Percentiles rank a stretch among this genome's conserved stretches.
Evolutionary conservation across 768 basidiomycete genomes (phyloP).

Genomic region (Panus rudis): DNA sequence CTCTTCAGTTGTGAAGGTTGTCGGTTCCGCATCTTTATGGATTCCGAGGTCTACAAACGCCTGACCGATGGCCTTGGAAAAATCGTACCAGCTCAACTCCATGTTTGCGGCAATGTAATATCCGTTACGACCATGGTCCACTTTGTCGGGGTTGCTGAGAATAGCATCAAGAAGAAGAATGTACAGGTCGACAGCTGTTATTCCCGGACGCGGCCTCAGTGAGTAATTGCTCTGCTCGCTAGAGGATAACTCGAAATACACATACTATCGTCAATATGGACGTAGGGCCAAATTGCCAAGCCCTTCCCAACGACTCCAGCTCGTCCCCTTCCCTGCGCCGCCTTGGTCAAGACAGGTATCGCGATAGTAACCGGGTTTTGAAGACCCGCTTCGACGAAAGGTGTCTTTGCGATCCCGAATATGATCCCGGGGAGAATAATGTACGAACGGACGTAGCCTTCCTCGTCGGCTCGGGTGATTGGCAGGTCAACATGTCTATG

Average conservation of each 20-base stretch:
- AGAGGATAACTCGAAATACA: background rate
- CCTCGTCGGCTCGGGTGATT: conserved; percentile 5
- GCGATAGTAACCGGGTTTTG: conserved; percentile 44
- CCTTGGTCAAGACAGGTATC: conserved; percentile 38
- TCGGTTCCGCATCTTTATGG: conserved; percentile 27
- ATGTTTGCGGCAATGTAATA: conserved; percentile 24
- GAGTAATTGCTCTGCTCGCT: background rate
- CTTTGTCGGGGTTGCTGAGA: conserved; percentile 9
- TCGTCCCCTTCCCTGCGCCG: conserved; percentile 37
- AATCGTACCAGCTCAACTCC: conserved; percentile 22
- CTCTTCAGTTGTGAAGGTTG: conserved; percentile 37
- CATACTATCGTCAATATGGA: conserved; percentile 47
- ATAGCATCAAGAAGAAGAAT: conserved; percentile 34
- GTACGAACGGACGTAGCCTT: conserved; percentile 43
- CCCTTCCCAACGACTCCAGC: conserved; percentile 50
- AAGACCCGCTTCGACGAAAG: conserved; percentile 43
- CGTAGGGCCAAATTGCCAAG: conserved; percentile 49
- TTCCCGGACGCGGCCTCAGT: no score
- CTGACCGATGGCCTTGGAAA: conserved; percentile 28
- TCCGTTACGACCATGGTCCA: conserved; percentile 28
- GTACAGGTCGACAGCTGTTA: conserved; percentile 35
- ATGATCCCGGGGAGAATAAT: conserved; percentile 49
- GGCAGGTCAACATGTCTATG: background rate
- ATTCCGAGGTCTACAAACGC: conserved; percentile 24
- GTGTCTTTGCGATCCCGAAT: conserved; percentile 52